A percentile compares a stretch with the other conserved stretches of the same genome.
Conservation (phyloP, 2,329 filamentous ascomycete species). For the Venturia pyrina region DNA sequence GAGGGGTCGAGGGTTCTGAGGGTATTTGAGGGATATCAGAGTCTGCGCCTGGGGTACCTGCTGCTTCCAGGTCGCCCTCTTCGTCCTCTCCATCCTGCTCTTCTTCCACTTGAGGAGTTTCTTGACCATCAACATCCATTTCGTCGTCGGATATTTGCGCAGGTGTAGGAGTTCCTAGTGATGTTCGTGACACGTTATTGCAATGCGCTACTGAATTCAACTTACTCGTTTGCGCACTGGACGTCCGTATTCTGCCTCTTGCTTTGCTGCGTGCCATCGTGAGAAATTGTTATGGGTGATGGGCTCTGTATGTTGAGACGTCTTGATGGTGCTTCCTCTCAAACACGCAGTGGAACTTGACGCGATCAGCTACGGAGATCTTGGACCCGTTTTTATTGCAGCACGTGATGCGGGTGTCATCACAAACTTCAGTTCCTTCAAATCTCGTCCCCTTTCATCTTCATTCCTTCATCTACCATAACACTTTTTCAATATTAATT, state of each 20-base stretch:
- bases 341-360: neutral
- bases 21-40: slow-evolving; percentile 27
- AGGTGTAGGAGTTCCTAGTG: slow-evolving; percentile 12
- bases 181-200: slow-evolving; percentile 1
- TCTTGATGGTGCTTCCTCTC: neutral
- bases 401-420: too few species aligned
- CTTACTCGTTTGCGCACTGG: neutral
- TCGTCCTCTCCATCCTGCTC: slow-evolving; percentile 18
- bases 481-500: too few species aligned
- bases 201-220: neutral
- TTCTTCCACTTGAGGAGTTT: neutral
- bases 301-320: neutral
- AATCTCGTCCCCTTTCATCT: neutral
- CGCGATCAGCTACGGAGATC: too few species aligned
- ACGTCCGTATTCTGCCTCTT: slow-evolving; percentile 6
- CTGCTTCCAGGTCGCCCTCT: slow-evolving; percentile 39
- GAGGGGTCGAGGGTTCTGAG: slow-evolving; percentile 31
- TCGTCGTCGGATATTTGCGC: slow-evolving; percentile 11
- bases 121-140: slow-evolving; percentile 9
- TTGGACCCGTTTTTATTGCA: too few species aligned
- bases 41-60: slow-evolving; percentile 34
- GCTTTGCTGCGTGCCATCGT: slow-evolving; percentile 6
- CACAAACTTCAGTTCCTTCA: neutral
- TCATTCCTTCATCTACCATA: too few species aligned
- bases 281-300: neutral